These are phyloP conservation scores for Psidium guajava DNA, from an alignment of 345 rosid species.

Conservation along the genomic window DNA sequence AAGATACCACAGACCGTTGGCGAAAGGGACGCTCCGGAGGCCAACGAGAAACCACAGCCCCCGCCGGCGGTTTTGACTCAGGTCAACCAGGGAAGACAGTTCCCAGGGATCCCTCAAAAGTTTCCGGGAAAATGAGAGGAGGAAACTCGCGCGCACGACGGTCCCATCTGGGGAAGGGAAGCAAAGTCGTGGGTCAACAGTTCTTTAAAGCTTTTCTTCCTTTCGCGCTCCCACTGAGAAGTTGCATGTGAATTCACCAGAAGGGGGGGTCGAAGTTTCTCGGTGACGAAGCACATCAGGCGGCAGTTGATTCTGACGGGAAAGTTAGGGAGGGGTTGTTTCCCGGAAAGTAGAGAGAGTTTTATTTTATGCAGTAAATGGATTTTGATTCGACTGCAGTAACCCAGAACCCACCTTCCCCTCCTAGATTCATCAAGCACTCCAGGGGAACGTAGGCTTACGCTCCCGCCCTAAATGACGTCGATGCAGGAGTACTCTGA, in stretches of 20 bases:
- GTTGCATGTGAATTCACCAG: neutral
- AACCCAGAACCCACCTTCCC: neutral
- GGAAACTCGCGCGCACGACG: neutral
- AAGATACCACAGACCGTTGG: neutral
- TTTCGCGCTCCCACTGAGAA: neutral
- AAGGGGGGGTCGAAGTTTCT: neutral
- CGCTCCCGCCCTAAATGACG: neutral
- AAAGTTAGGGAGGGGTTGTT: neutral
- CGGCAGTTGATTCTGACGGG: neutral
- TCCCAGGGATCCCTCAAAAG: too few species aligned
- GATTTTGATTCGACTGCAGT: neutral
- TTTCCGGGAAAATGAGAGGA: neutral
- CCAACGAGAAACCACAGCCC: neutral
- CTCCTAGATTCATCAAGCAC: too few species aligned
- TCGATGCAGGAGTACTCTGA: neutral
- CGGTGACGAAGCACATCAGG: neutral
- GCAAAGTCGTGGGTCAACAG: neutral
- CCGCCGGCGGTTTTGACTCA: constrained; percentile 9
- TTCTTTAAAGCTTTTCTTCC: too few species aligned
- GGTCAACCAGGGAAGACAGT: too few species aligned
- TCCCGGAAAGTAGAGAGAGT: neutral
- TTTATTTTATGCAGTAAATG: neutral
- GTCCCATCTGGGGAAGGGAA: neutral
- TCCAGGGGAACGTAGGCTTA: too few species aligned
- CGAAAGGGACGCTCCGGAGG: neutral